phyloP scores from a whole-genome alignment of 2,329 filamentous ascomycete species.

The Paramyrothecium sp. region DNA sequence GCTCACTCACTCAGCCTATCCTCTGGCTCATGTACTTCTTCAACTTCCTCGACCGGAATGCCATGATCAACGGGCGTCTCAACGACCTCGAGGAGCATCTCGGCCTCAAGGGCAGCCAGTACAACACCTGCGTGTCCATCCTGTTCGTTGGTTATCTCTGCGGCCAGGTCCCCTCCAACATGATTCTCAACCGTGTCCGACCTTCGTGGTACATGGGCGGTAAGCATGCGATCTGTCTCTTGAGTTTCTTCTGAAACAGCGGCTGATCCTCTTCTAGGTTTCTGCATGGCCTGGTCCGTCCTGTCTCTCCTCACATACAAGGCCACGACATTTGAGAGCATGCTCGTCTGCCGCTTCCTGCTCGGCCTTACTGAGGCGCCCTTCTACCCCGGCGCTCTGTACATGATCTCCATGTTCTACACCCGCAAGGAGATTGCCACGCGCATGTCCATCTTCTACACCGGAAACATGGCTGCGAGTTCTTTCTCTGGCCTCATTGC shows the following conservation, averaged over 20 bases:
- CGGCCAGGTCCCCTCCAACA: slow-evolving; percentile 29
- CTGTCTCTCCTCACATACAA: slow-evolving; percentile 35
- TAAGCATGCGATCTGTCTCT: neutral
- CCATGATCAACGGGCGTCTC: slow-evolving; percentile 53
- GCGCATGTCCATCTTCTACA: slow-evolving; percentile 43
- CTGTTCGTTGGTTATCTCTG: slow-evolving; percentile 27
- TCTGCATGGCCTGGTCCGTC: slow-evolving; percentile 31
- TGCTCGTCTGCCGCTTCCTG: slow-evolving; percentile 40
- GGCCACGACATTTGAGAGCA: slow-evolving; percentile 35
- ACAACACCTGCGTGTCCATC: slow-evolving; percentile 24
- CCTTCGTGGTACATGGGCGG: slow-evolving; percentile 38
- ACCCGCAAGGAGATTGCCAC: slow-evolving; percentile 46
- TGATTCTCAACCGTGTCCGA: slow-evolving; percentile 31
- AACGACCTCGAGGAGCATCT: slow-evolving; percentile 51
- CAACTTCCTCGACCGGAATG: slow-evolving; percentile 43
- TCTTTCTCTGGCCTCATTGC: slow-evolving; percentile 44
- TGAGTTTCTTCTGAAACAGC: neutral
- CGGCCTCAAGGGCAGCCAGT: slow-evolving; percentile 32
- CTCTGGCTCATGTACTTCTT: slow-evolving; percentile 30
- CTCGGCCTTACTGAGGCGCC: slow-evolving; percentile 39
- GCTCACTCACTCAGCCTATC: slow-evolving; percentile 16
- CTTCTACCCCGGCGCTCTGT: slow-evolving; percentile 32
- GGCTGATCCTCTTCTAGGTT: neutral
- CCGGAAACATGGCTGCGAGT: slow-evolving; percentile 32
- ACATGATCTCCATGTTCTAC: slow-evolving; percentile 52